Base-by-base conservation (phyloP, 1,284 basidiomycete genomes). In the Ustilago tritici region DNA sequence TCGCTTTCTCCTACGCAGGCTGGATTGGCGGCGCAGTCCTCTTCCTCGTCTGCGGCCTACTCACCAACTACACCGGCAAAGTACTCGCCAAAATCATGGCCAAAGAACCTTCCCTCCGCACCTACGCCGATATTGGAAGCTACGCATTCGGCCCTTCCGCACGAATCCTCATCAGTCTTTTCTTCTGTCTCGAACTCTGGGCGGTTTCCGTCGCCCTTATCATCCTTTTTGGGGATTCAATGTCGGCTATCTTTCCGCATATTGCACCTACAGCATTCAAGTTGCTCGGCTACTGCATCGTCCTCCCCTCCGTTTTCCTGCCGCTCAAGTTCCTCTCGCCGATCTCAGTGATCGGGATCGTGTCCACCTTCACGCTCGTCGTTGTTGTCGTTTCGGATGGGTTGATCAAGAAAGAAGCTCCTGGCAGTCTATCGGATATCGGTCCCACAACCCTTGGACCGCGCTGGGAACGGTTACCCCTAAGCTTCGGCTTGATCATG, bases 401-500 rank as follows among this genome's bases (percentile, higher is more conserved):
- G 0, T 88, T 94, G 55, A 89, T 91, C 61, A 95, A 95, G 87
- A 86, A 86, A n/a, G 88, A 92, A 32, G 88, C 90, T 10, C 95
- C 95, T 0, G 95, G 95, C 10, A 94, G 93, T 71, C 86, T 98
- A 3, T 92, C 91, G 89, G 88, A 89, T 55, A 92, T 93, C 2
- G 92, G 91, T 40, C 87, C 89, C 15, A 97, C 95, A 0, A 90
- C 88, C n/a, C 76, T 92, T 12, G 89, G 88, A 0, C 89, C 93
- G 34, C 89, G 90, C 53, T 88, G 87, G 87, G 61, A 89, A 84
- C 79, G 87, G 86, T 67, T 90, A 84, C 85, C 91, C 76, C 86
- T 82, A 75, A 91, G 70, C 86, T 98, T 95, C 84, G 95, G 95
- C 3, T 88, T 98, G 64, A 92, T 98, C 84, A 95, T 98, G 92